Conservation (phyloP, 2,329 filamentous ascomycete species). For the Neopestalotiopsis clavispora region DNA sequence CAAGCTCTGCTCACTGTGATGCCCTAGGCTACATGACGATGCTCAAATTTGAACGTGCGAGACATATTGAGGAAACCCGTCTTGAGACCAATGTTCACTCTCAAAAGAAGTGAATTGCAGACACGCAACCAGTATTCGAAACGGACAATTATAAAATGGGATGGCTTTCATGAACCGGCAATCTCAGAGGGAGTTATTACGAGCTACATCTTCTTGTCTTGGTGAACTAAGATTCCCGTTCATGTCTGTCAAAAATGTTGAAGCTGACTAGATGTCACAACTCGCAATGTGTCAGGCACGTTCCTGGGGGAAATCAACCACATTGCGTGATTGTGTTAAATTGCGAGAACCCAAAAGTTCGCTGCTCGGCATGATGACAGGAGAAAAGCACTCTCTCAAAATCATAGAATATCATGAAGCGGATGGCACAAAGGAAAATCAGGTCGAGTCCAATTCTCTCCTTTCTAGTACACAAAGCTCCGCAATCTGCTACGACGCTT, state of each 20-base stretch:
- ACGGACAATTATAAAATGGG: too few relatives aligned
- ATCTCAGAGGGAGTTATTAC: too few relatives aligned
- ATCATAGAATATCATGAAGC: background rate
- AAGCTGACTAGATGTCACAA: background rate
- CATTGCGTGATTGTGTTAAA: background rate
- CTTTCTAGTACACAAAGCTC: slow-evolving; percentile 24
- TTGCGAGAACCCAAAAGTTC: background rate
- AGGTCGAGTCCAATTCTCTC: slow-evolving; percentile 18
- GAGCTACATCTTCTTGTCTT: too few relatives aligned
- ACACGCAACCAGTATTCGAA: too few relatives aligned
- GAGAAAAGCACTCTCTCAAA: background rate
- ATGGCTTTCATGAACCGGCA: too few relatives aligned
- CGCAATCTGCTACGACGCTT: slow-evolving; percentile 14
- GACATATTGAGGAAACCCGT: too few relatives aligned
- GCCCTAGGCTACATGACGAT: too few relatives aligned
- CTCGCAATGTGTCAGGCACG: background rate
- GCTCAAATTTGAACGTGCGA: too few relatives aligned
- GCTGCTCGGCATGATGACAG: background rate
- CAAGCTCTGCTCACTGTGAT: too few relatives aligned
- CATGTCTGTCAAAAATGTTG: background rate
- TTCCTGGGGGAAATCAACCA: background rate
- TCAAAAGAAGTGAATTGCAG: too few relatives aligned
- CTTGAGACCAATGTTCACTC: too few relatives aligned
- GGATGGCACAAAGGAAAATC: slow-evolving; percentile 13
- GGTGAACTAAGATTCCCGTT: background rate